Base-by-base conservation (phyloP, 495 filamentous ascomycete genomes). In the Cryomyces minteri region DNA sequence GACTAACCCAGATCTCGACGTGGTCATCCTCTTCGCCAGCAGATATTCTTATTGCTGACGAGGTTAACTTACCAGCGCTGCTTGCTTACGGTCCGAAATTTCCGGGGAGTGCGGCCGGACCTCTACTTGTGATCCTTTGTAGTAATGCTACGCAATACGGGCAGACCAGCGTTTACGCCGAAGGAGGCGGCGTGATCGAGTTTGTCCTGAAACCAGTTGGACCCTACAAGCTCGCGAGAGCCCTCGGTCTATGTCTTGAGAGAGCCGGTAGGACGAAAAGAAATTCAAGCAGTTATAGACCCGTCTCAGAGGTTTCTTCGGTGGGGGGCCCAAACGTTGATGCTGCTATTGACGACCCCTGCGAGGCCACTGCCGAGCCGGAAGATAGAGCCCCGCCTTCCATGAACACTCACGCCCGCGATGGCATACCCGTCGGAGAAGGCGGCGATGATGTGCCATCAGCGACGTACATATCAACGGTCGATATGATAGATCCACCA, bases 181-280 rank as follows among this genome's bases (percentile, higher is more conserved):
- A 36, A 7, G 18, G 38, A 14, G 45, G 11, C 32, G 37, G n/a
- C 32, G 12, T 31, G 14, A 12, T 47, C 7, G 45, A 47, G 9
- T 47, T 41, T 28, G 28, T 47, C 11, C 32, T 25, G 11, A 18
- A 42, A 12, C 45, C 45, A n/a, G 5, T 42, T 14, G 45, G 45
- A 32, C 45, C 45, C 9, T 30, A 41, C 18, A 47, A 47, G 31
- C 45, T 47, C 38, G 45, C 45, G 14, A 36, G 45, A 4, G 37
- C 45, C 4, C 25, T 47, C 7, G 30, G 45, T n/a, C 33, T 6
- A 7, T n/a, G 6, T 37, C n/a, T 1, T 42, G 25, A 34, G 28
- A 42, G 25, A 37, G n/a, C n/a, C n/a, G n/a, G n/a, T n/a, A n/a
- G n/a, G n/a, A n/a, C n/a, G n/a, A n/a, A n/a, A n/a, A n/a, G n/a